Evolutionary conservation across 108 stramenopile species (phyloP), one percentile per base, ranked within the genome.

Genomic region (Stephanodiscus triporus): DNA sequence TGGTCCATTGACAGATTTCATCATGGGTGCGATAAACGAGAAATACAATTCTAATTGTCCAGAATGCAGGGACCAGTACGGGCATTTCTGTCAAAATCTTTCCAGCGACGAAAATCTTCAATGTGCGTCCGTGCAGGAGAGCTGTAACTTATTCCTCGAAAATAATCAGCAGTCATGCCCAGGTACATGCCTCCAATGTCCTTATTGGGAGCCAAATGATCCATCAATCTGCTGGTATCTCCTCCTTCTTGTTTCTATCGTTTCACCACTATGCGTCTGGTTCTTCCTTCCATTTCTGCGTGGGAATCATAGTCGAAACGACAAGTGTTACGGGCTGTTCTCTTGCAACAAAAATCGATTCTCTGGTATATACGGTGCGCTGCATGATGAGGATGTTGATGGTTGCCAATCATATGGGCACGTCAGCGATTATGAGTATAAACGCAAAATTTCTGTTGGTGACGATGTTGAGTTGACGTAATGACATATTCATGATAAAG

Each of bases 381-480:
- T 17, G 17, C 59, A 60, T 29, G 43, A 71, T n/a, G 9, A 6
- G 2, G 66, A 51, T 32, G 16, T 45, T 2, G 32, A 27, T 16
- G 48, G 30, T 53, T 37, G 13, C 65, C 65, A 50, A 36, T 47
- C 22, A 19, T 53, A 53, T 45, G 48, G 40, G 30, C 51, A 53
- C 7, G 51, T 66, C 36, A 11, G 20, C 48, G 17, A 38, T 87
- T 87, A 32, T 30, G 85, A 0, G 75, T 75, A 42, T 30, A 56
- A 16, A 37, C 13, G 34, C 58, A 59, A 17, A 14, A 84, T 80
- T 43, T 87, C 88, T 34, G 86, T 88, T 11, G 89, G 89, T 29
- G 78, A 88, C 45, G 63, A 87, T 40, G 83, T 89, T 32, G 91
- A 89, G 9, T 87, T 89, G 2, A 89, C 87, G 70, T 85, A 85